These are phyloP conservation scores for Pseudocercospora pini-densiflorae DNA, from an alignment of 2,329 filamentous ascomycete genomes.

Conservation along the genomic window DNA sequence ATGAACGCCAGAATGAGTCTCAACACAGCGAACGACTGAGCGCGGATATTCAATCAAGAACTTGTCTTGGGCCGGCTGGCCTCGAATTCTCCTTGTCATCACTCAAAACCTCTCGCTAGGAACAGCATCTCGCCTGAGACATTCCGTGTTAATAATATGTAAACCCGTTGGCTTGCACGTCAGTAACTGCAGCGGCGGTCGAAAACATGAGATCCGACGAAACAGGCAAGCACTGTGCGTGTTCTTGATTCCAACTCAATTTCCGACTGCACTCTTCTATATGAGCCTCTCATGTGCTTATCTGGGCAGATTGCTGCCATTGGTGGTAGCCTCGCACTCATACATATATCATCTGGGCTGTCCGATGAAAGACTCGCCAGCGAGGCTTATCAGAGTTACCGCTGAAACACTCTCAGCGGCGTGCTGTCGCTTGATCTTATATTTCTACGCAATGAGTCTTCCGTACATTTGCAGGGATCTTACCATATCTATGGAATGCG, in stretches of 20 bases:
- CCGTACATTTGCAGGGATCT: neutral
- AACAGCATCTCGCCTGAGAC: neutral
- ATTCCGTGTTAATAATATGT: neutral
- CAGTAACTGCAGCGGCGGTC: neutral
- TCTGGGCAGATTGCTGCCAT: neutral
- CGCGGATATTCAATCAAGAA: neutral
- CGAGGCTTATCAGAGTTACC: too few relatives aligned
- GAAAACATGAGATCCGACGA: neutral
- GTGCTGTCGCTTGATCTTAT: neutral
- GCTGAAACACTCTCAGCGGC: neutral
- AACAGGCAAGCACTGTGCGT: neutral
- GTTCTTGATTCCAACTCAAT: neutral
- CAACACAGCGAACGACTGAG: neutral
- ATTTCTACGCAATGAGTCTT: neutral
- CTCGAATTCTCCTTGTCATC: neutral
- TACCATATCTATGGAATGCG: too few relatives aligned
- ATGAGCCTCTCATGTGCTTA: neutral
- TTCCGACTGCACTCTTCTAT: neutral
- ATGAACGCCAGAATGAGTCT: neutral
- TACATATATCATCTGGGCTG: neutral
- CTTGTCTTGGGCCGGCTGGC: neutral
- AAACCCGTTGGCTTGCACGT: too few relatives aligned
- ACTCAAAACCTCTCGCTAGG: neutral
- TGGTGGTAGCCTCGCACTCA: neutral
- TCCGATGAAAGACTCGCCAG: too few relatives aligned